phyloP scores from a whole-genome alignment of 176 grass and related monocot genomes.

The Pharus latifolius region DNA sequence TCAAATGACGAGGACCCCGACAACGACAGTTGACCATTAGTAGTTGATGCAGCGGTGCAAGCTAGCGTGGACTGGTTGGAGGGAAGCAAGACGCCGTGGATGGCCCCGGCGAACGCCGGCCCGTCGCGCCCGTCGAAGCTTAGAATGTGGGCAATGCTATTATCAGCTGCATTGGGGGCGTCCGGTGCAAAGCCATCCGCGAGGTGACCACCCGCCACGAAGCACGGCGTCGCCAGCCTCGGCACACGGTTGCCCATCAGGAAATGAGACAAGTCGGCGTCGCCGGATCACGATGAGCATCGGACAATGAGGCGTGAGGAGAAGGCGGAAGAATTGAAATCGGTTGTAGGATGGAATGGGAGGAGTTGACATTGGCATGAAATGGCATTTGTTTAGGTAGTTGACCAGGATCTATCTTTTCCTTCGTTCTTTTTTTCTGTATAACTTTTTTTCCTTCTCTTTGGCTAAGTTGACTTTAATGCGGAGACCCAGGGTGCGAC shows the following conservation, averaged over 20 bases:
- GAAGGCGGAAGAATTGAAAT: not conserved
- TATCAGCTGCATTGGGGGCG: not conserved
- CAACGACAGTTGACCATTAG: constrained; percentile 14
- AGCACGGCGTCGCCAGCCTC: constrained; percentile 31
- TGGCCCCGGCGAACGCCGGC: constrained; percentile 25
- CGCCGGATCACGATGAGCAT: constrained; percentile 35
- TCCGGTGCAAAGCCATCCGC: not conserved
- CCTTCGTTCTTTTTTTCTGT: not conserved
- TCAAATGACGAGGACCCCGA: constrained; percentile 62
- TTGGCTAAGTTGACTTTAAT: constrained; percentile 25
- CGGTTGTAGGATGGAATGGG: not conserved
- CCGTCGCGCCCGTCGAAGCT: constrained; percentile 22
- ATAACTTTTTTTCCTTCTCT: not conserved
- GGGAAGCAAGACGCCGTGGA: constrained; percentile 65
- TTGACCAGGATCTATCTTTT: constrained; percentile 31
- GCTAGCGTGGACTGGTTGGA: constrained; percentile 52
- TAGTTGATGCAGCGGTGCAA: constrained; percentile 8
- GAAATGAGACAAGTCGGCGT: not conserved
- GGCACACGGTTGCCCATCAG: constrained; percentile 32
- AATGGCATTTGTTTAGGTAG: constrained; percentile 29
- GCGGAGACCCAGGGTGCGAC: not conserved
- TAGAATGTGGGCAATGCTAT: constrained; percentile 20
- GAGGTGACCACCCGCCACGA: not conserved
- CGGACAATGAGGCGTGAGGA: not conserved
- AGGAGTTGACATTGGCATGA: constrained; percentile 27